Evolutionary conservation across 2,329 filamentous ascomycete genomes (phyloP).

Genomic region (Scopulariopsis brevicaulis): DNA sequence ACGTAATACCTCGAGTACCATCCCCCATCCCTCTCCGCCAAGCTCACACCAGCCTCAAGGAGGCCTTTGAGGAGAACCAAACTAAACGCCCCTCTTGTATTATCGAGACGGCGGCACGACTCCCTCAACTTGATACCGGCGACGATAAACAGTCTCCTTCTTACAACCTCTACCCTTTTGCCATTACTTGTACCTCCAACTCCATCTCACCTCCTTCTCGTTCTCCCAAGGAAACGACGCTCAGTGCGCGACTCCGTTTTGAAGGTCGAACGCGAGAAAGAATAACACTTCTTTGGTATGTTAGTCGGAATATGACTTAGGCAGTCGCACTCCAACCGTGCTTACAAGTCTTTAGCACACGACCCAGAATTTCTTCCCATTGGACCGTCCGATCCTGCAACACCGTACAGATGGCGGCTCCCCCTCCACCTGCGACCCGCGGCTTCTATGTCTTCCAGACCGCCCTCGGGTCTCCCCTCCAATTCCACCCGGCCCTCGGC

Average conservation of each 20-base stretch:
- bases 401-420: conserved; percentile 13
- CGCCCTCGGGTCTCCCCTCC: conserved; percentile 39
- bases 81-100: background rate
- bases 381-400: background rate
- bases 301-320: background rate
- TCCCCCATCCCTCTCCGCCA: background rate
- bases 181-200: background rate
- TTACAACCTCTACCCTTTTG: background rate
- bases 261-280: background rate
- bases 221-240: background rate
- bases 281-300: background rate
- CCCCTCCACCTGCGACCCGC: conserved; percentile 7
- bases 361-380: background rate
- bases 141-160: background rate
- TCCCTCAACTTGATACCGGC: background rate
- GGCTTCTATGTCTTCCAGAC: conserved; percentile 52
- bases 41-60: background rate
- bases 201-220: background rate
- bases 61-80: background rate
- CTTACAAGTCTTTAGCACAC: background rate
- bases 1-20: background rate
- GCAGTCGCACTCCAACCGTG: background rate
- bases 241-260: background rate
- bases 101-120: background rate
- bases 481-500: conserved; percentile 58